Percentiles rank a stretch among this genome's conserved stretches.
Conservation (phyloP, 495 filamentous ascomycete genomes). For the Ramalina intermedia region DNA sequence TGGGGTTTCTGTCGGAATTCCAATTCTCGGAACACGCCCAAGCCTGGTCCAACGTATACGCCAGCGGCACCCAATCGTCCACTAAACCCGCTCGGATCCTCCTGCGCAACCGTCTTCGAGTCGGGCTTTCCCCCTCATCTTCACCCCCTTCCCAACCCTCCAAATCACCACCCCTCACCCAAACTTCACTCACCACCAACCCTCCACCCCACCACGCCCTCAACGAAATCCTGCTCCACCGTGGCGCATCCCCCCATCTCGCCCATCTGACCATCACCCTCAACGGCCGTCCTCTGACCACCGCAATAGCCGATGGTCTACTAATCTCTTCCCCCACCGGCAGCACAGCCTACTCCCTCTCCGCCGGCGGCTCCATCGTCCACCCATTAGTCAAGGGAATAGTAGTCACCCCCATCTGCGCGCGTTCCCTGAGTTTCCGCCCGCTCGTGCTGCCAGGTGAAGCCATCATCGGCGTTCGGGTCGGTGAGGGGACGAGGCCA, state of each 20-base stretch:
- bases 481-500: slow-evolving; percentile 55
- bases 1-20: slow-evolving; percentile 95
- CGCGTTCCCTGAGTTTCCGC: slow-evolving; percentile 79
- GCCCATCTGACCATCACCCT: slow-evolving; percentile 81
- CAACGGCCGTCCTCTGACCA: slow-evolving; percentile 72
- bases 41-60: slow-evolving; percentile 84
- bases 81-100: slow-evolving; percentile 45
- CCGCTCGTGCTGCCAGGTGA: slow-evolving; percentile 80
- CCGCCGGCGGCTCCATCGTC: slow-evolving; percentile 82
- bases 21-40: slow-evolving; percentile 81
- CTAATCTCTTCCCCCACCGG: slow-evolving; percentile 89
- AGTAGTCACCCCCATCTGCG: slow-evolving; percentile 86
- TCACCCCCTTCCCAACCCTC: slow-evolving; percentile 37
- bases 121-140: slow-evolving; percentile 55
- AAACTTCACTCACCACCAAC: slow-evolving; percentile 20
- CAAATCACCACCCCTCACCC: slow-evolving; percentile 17
- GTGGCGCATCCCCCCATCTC: slow-evolving; percentile 76
- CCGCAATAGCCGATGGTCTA: slow-evolving; percentile 87
- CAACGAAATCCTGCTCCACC: slow-evolving; percentile 90
- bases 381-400: slow-evolving; percentile 81
- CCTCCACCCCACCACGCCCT: slow-evolving; percentile 54
- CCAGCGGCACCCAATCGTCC: slow-evolving; percentile 51
- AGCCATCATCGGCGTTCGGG: slow-evolving; percentile 63
- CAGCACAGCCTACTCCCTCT: slow-evolving; percentile 88
- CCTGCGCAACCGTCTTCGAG: slow-evolving; percentile 70